Conservation (phyloP, 768 basidiomycete genomes). For the Rhizopogon rudus region DNA sequence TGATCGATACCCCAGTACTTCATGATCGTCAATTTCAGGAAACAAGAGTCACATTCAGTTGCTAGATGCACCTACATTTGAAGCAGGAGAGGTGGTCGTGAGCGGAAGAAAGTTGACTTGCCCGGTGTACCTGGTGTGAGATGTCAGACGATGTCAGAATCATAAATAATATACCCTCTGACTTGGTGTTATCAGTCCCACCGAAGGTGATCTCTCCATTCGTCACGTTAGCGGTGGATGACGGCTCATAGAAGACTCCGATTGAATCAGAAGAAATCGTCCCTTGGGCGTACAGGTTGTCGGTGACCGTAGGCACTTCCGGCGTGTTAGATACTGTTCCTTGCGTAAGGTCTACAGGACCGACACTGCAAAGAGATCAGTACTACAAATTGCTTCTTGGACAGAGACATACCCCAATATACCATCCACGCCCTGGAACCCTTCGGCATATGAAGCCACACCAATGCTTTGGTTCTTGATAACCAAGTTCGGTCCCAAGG, state of each 20-base stretch:
- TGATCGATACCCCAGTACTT: conserved; percentile 47
- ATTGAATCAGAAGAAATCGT: conserved; percentile 40
- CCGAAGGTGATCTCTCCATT: conserved; percentile 59
- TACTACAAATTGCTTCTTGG: not conserved
- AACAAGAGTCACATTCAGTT: not conserved
- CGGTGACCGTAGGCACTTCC: conserved; percentile 50
- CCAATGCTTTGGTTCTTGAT: conserved; percentile 46
- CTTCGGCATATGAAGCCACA: conserved; percentile 37
- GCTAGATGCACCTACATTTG: conserved; percentile 13
- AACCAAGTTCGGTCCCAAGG: conserved; percentile 34
- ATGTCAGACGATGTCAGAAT: not conserved
- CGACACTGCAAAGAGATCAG: conserved; percentile 30
- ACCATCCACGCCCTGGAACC: conserved; percentile 46
- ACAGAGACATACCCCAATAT: conserved; percentile 38
- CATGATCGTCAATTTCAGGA: not conserved
- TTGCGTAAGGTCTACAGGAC: conserved; percentile 45
- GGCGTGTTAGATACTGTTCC: conserved; percentile 36
- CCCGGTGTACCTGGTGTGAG: conserved; percentile 23
- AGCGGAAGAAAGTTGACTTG: conserved; percentile 34
- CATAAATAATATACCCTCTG: not conserved
- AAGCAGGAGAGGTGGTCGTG: conserved; percentile 43
- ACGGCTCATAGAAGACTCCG: conserved; percentile 50
- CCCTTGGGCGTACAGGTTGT: conserved; percentile 48
- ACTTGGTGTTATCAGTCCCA: conserved; percentile 43
- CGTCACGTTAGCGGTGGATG: conserved; percentile 26